A percentile compares a stretch with the other conserved stretches of the same genome.
Evolutionary conservation across 2,329 filamentous ascomycete species (phyloP).

Genomic region (Albifimbria verrucaria): DNA sequence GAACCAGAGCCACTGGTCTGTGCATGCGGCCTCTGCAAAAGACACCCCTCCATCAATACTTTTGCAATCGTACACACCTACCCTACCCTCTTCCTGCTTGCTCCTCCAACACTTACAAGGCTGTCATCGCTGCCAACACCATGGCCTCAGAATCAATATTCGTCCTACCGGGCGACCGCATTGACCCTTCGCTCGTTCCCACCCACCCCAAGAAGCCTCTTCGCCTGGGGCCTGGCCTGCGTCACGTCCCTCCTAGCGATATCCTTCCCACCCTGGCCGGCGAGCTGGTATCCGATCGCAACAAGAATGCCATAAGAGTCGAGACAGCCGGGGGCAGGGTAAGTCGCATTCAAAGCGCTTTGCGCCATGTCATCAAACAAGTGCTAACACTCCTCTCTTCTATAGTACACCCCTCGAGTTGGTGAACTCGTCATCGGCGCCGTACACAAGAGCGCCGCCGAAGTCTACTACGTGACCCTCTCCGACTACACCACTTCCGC

Average conservation of each 20-base stretch:
- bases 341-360: slow-evolving; percentile 32
- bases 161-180: slow-evolving; percentile 77
- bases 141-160: slow-evolving; percentile 60
- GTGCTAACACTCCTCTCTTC: slow-evolving; percentile 26
- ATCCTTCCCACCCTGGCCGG: slow-evolving; percentile 68
- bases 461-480: slow-evolving; percentile 77
- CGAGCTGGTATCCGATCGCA: slow-evolving; percentile 62
- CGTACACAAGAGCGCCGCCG: slow-evolving; percentile 69
- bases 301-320: slow-evolving; percentile 76
- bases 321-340: slow-evolving; percentile 70
- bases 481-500: slow-evolving; percentile 63
- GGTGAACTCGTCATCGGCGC: slow-evolving; percentile 88
- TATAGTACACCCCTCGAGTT: slow-evolving; percentile 72
- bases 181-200: slow-evolving; percentile 66
- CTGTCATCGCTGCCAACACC: slow-evolving; percentile 9
- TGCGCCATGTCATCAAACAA: slow-evolving; percentile 10
- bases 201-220: slow-evolving; percentile 66
- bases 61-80: neutral
- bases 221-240: slow-evolving; percentile 79
- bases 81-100: neutral
- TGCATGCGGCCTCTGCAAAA: neutral
- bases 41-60: neutral
- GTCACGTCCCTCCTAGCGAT: slow-evolving; percentile 73
- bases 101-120: slow-evolving; percentile 2
- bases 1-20: neutral